phyloP scores from a whole-genome alignment of 2,329 filamentous ascomycete species.

The Teratosphaeria viscida region DNA sequence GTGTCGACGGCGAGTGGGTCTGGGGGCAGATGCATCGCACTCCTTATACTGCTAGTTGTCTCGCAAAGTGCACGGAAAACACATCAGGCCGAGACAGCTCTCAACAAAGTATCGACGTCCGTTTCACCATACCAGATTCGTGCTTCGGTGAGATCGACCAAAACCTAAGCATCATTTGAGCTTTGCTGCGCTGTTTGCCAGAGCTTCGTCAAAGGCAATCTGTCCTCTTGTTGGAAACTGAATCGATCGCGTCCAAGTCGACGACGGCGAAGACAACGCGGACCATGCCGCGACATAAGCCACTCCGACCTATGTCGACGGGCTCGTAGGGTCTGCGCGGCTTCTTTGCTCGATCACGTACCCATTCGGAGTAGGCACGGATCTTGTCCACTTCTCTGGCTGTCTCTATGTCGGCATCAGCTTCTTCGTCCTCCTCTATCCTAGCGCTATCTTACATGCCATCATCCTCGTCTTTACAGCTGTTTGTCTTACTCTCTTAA shows the following conservation, averaged over 20 bases:
- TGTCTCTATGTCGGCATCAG: constrained; percentile 6
- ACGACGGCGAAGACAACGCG: not conserved
- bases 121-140: not conserved
- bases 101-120: not conserved
- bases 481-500: not conserved
- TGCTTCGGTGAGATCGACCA: not conserved
- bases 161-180: not conserved
- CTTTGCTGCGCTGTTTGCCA: not conserved
- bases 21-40: no score
- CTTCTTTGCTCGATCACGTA: constrained; percentile 5
- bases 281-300: not conserved
- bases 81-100: no score
- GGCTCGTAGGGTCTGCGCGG: constrained; percentile 3
- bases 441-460: not conserved
- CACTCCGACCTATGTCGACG: not conserved
- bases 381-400: constrained; percentile 4
- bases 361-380: constrained; percentile 5
- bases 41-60: no score
- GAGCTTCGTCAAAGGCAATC: not conserved
- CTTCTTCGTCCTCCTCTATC: constrained; percentile 1
- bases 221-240: not conserved
- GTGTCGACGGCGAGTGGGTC: no score
- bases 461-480: not conserved
- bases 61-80: no score
- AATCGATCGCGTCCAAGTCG: not conserved